Percentiles rank a stretch among this genome's conserved stretches.
These are phyloP conservation scores for Ailanthus altissimus DNA, from an alignment of 345 rosid genomes.

Conservation along the genomic window DNA sequence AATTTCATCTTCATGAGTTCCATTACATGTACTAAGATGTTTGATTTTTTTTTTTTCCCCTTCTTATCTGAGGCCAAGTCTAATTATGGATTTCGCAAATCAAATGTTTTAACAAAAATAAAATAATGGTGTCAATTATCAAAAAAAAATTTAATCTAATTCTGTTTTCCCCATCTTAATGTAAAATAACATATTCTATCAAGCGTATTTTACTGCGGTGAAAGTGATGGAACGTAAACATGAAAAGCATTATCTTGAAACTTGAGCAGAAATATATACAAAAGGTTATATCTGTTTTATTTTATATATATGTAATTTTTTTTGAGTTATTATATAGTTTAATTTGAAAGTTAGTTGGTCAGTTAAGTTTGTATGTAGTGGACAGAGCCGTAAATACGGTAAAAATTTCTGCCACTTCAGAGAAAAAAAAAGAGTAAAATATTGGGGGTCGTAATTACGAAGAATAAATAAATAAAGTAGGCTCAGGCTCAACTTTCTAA, in stretches of 20 bases:
- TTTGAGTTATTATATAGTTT: neutral
- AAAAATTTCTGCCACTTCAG: slow-evolving; percentile 15
- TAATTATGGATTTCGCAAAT: too few species aligned
- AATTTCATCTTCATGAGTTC: too few species aligned
- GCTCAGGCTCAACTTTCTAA: slow-evolving; percentile 13
- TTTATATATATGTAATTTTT: neutral
- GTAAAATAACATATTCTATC: neutral
- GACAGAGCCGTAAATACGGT: neutral
- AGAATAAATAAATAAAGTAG: neutral
- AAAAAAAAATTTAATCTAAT: too few species aligned
- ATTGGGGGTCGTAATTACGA: neutral
- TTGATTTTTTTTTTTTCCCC: too few species aligned
- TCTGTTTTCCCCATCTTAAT: too few species aligned
- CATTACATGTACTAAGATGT: too few species aligned
- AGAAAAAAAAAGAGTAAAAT: neutral
- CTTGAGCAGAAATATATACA: neutral
- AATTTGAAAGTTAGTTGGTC: neutral
- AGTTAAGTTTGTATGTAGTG: neutral
- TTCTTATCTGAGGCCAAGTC: too few species aligned
- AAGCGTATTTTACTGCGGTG: neutral
- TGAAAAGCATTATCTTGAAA: neutral
- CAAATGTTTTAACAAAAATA: too few species aligned
- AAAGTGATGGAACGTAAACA: neutral
- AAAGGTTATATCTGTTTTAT: neutral
- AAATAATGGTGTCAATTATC: too few species aligned